These are phyloP conservation scores for Haemoproteus tartakovskyi DNA, from an alignment of 169 alveolate genomes.

Conservation along the genomic window DNA sequence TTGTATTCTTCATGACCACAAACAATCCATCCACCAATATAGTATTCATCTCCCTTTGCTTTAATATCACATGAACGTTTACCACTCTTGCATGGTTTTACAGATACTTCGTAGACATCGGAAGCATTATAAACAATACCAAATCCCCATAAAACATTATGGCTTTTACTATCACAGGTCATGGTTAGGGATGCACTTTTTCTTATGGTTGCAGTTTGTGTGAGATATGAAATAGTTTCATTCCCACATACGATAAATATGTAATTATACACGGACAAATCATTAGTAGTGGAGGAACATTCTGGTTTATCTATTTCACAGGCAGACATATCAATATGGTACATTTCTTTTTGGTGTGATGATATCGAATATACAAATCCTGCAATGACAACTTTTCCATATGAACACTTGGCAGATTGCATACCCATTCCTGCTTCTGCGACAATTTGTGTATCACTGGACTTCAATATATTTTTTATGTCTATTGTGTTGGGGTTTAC, in stretches of 20 bases:
- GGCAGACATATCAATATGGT: no score
- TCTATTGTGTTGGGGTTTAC: conserved; percentile 18
- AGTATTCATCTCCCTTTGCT: conserved; percentile 44
- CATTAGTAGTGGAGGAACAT: no score
- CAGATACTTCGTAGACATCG: conserved; percentile 40
- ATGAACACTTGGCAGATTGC: no score
- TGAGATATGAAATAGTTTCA: conserved; percentile 41
- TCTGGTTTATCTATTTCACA: no score
- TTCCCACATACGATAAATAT: no score
- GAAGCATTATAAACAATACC: conserved; percentile 52
- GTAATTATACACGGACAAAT: no score
- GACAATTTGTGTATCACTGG: no score
- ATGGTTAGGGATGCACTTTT: conserved; percentile 41
- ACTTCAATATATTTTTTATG: no score
- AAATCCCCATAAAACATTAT: conserved; percentile 43
- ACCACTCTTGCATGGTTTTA: conserved; percentile 56
- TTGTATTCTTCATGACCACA: conserved; percentile 62
- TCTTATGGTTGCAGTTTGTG: conserved; percentile 44
- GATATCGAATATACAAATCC: no score
- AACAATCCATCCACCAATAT: conserved; percentile 54
- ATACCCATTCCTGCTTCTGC: no score
- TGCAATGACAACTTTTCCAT: no score
- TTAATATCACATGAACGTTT: conserved; percentile 55
- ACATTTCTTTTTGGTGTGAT: no score
- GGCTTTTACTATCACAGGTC: conserved; percentile 48